Evolutionary conservation across 2,329 filamentous ascomycete species (phyloP), one percentile per base, ranked within the genome.

Genomic region (Aspergillus brasiliensis): DNA sequence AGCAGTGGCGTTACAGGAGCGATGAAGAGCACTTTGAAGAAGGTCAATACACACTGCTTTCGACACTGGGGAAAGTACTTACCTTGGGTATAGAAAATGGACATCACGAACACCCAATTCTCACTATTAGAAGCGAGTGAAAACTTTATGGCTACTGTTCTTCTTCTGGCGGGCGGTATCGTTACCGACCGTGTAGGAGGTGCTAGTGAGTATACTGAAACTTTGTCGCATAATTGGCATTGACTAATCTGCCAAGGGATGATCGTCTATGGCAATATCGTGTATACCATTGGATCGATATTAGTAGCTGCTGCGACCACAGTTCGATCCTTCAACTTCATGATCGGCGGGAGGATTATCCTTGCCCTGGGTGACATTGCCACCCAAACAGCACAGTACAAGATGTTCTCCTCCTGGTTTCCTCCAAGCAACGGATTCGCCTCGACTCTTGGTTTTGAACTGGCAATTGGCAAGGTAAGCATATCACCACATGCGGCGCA

Each of bases 371-470:
- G 86, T n/a, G 86, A 88, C 61, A 85, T 87, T 19, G 83, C 86
- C 0, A 88, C 86, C 0, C 85, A 88, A 64, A 80, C 87, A 28
- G 86, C 86, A 0, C 85, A 88, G 68, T 88, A 88, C 69, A 86
- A 87, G 61, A 82, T 88, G 62, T 88, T 88, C 65, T 86, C 84
- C 0, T 86, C 84, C 0, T 88, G 86, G 86, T 88, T 88, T 62
- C 79, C 85, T 0, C 86, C 86, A 0, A 84, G 79, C 7, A 81
- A 84, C 58, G 86, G 86, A 1, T 88, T 88, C 66, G 86, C 85
- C 0, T 85, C 84, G 0, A 88, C 85, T 0, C 76, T 88, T 0
- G 86, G 81, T 0, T 82, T 88, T 3, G 86, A 88, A 68, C 76
- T 88, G 0, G 84, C 81, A 0, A 81, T 88, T 55, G 84, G 84